Evolutionary conservation across 805 yeast genomes (phyloP), one percentile per base, ranked within the genome.

Genomic region (Jamesozyma rosinii): DNA sequence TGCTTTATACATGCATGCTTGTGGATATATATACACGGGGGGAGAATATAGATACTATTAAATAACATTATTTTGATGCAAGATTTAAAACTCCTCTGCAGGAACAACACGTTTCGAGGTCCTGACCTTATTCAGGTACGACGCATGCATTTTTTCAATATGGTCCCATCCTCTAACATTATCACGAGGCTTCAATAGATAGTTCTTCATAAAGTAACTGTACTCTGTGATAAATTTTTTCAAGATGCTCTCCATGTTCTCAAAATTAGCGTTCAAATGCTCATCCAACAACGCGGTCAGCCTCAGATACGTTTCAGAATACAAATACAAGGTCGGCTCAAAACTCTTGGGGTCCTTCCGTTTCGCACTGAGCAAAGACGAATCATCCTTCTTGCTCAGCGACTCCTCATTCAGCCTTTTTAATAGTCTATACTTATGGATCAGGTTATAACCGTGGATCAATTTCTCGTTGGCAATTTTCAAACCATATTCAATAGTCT

Each of bases 381-480:
- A 38, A 17, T 47, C 44, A 37, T 48, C 24, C 17, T 49, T 26
- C 11, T 52, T 45, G 26, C 44, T 45, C 34, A 42, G 27, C 1
- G 40, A 22, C 22, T 49, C 49, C 15, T 42, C 35, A 3, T 51
- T 42, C 9, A 41, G 18, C 37, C 46, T 53, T 26, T 42, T 49
- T 17, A 55, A 44, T 20, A 48, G 45, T 44, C 64, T 53, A 22
- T 41, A 45, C 38, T 57, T 60, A 43, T 55, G 63, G 24, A 46
- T 62, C 50, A 53, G 48, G 31, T 57, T 61, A 37, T 48, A 60
- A 5, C 72, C 72, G 44, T 67, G 67, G 39, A 68, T 61, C n/a
- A 68, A 47, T 27, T 50, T 59, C 6, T 49, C 49, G 40, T 68
- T 63, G 18, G 59, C 53, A 11, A 61, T 42, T 6, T 47, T 45